Percentiles rank a stretch among this genome's conserved stretches.
phyloP scores from a whole-genome alignment of 176 grass and related monocot species.

The Musa itinerans region DNA sequence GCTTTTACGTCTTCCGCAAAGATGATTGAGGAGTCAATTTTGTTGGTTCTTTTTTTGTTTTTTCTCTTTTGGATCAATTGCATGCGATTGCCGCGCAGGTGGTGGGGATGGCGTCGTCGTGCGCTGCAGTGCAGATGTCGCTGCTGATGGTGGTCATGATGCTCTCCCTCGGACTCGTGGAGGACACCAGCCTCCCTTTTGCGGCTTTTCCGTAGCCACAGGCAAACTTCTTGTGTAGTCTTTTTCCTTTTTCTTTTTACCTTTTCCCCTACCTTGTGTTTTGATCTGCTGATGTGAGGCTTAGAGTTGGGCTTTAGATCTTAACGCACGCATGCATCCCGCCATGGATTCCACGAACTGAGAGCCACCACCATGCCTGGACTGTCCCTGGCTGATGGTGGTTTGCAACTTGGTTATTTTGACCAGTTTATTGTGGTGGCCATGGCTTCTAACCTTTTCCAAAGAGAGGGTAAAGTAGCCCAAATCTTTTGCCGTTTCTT shows the following conservation, averaged over 20 bases:
- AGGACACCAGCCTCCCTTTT: background rate
- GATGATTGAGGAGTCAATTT: background rate
- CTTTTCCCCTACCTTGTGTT: background rate
- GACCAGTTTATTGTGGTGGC: too few species aligned
- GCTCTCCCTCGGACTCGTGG: background rate
- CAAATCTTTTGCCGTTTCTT: too few species aligned
- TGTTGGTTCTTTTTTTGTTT: background rate
- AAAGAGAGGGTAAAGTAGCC: too few species aligned
- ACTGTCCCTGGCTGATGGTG: too few species aligned
- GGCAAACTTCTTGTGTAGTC: background rate
- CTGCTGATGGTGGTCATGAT: background rate
- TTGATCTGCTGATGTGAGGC: background rate
- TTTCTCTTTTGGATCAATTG: background rate
- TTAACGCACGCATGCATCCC: background rate
- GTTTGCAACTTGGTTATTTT: too few species aligned
- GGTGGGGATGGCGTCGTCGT: conserved; percentile 8
- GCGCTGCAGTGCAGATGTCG: background rate
- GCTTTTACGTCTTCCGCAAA: background rate
- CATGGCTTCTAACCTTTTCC: too few species aligned
- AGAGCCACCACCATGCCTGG: too few species aligned
- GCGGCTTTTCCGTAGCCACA: background rate
- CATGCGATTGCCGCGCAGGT: background rate
- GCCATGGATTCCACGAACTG: too few species aligned
- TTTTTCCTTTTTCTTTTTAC: background rate
- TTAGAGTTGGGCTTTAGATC: background rate